Evolutionary conservation across 1,284 basidiomycete species (phyloP).

Genomic region (Malassezia sympodialis): DNA sequence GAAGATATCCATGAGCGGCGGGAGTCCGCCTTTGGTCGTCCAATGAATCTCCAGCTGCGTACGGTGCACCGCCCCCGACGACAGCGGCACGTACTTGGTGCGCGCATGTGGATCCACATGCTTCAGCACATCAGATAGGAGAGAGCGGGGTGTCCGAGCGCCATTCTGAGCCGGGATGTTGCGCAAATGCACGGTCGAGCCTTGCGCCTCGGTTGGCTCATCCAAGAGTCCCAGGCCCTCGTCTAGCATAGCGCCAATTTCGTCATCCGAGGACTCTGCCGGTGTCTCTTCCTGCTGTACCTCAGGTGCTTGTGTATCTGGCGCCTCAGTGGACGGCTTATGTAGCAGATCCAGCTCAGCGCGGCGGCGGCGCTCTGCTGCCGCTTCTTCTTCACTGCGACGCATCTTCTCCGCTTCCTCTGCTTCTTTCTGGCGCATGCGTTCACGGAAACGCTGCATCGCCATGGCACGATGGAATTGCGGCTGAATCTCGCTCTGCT

Average conservation of each 20-base stretch:
- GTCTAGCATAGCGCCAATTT: neutral
- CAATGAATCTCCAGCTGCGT: constrained; percentile 36
- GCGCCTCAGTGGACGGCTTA: neutral
- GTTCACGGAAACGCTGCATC: constrained; percentile 26
- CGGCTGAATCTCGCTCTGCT: constrained; percentile 31
- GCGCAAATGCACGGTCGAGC: neutral
- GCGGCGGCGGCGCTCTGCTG: neutral
- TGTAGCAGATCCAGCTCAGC: neutral
- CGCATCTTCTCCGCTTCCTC: constrained; percentile 30
- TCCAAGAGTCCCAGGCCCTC: constrained; percentile 56
- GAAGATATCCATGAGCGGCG: constrained; percentile 56
- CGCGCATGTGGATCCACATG: constrained; percentile 63
- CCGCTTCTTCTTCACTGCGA: constrained; percentile 30
- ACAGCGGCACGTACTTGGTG: constrained; percentile 54
- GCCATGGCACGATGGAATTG: constrained; percentile 29
- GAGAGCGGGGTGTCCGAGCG: constrained; percentile 28
- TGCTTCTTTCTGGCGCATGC: constrained; percentile 27
- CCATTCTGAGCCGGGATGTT: constrained; percentile 22
- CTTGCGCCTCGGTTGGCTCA: constrained; percentile 60
- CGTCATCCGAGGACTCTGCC: neutral
- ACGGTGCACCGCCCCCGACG: constrained; percentile 27
- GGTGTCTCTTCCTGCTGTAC: neutral
- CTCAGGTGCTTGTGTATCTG: neutral
- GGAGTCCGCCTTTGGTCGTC: constrained; percentile 8
- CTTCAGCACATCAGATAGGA: constrained; percentile 39